These are phyloP conservation scores for Lactarius akahatsu DNA, from an alignment of 768 basidiomycete genomes.

Conservation along the genomic window DNA sequence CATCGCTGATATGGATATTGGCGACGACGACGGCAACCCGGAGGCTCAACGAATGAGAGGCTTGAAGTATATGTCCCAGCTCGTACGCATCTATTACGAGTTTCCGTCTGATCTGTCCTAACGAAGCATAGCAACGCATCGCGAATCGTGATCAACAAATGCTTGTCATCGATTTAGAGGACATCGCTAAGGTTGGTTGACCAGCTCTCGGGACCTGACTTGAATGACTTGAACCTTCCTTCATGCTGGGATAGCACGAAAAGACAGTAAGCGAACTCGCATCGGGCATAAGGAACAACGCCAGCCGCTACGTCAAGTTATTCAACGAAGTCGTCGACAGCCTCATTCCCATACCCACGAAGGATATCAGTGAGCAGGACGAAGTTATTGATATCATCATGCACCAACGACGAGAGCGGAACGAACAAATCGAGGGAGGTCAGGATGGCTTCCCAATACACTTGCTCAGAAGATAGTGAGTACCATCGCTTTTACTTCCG, in stretches of 20 bases:
- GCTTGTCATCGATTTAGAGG: constrained; percentile 86
- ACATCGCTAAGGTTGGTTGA: constrained; percentile 64
- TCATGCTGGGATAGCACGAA: constrained; percentile 51
- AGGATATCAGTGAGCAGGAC: constrained; percentile 85
- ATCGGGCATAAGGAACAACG: constrained; percentile 74
- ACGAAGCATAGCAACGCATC: constrained; percentile 68
- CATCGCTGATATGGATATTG: constrained; percentile 68
- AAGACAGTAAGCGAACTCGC: constrained; percentile 73
- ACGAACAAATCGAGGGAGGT: constrained; percentile 72
- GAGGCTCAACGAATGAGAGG: constrained; percentile 40
- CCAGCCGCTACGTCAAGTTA: constrained; percentile 84
- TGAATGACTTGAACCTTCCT: background rate
- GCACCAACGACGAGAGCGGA: constrained; percentile 88
- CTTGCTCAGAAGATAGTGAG: constrained; percentile 92
- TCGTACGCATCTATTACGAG: constrained; percentile 51
- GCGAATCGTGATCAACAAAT: constrained; percentile 93
- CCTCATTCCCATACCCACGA: constrained; percentile 83
- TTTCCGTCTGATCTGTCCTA: constrained; percentile 16
- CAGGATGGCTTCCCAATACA: constrained; percentile 86
- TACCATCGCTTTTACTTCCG: constrained; percentile 28
- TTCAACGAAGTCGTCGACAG: constrained; percentile 85
- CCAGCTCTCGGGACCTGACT: background rate
- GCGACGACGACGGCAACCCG: constrained; percentile 43
- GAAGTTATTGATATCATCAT: constrained; percentile 98
- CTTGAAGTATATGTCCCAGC: constrained; percentile 78